Evolutionary conservation across 768 basidiomycete genomes (phyloP), one percentile per base, ranked within the genome.

Genomic region (Mycena pura): DNA sequence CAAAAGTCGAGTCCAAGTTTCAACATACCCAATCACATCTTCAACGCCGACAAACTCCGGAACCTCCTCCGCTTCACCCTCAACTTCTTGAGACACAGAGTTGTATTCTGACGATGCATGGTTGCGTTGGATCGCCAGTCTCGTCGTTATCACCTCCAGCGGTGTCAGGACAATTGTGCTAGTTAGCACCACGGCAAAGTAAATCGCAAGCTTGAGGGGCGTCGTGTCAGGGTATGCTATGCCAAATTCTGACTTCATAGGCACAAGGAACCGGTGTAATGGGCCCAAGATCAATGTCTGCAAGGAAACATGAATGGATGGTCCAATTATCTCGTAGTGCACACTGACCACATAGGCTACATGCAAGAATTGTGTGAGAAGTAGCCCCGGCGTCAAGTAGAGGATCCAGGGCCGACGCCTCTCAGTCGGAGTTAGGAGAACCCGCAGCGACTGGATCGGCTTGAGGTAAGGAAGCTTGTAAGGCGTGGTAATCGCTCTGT

Each of bases 401-500:
- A 95, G 72, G 36, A 88, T 81, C 92, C 92, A 95, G 3, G 92
- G 93, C 10, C 83, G 83, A 27, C 84, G 82, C 51, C 87, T 85
- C 72, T 95, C 93, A 6, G 92, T 93, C 6, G 91, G 89, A 0
- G 93, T 95, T 55, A 95, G 79, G 31, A 95, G 78, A 59, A 88
- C 73, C 21, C 90, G 89, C 15, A 94, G 73, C 19, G 89, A 84
- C 61, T 83, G 78, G 55, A 82, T 69, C 2, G 82, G 77, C 31
- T 82, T 77, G 68, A 89, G 81, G 69, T 84, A 92, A 3, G 88
- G 83, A 31, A 95, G 78, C 70, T 82, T 87, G 73, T 91, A 86
- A 0, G 93, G 93, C 1, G 93, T 95, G 1, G 90, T 93, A 63
- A 95, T 90, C 2, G 93, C 83, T 39, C 93, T 95, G 64, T n/a